Conservation (phyloP, 2,329 filamentous ascomycete species). For the Trichoderma sp. region DNA sequence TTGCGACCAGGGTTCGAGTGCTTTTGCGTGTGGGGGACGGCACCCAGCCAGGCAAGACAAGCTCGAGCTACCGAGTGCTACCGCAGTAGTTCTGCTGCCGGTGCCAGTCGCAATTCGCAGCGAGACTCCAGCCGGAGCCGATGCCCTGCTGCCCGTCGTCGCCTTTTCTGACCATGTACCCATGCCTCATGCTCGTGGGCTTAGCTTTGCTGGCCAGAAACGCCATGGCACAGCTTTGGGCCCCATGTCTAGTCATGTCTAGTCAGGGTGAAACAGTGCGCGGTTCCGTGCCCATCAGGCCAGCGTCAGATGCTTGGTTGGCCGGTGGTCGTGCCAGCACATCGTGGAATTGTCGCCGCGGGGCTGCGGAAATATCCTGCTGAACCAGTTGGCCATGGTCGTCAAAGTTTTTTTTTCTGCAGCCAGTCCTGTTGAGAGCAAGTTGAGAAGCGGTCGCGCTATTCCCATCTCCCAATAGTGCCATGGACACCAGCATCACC, state of each 20-base stretch:
- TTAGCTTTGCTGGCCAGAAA: not conserved
- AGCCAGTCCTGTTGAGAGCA: not conserved
- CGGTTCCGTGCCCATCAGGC: constrained; percentile 7
- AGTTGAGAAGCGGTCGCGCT: not conserved
- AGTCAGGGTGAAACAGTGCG: constrained; percentile 14
- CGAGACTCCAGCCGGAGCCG: not conserved
- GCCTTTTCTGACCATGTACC: not conserved
- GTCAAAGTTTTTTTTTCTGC: not conserved
- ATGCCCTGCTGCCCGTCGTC: constrained; percentile 1
- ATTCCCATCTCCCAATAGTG: not conserved
- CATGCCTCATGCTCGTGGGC: not conserved
- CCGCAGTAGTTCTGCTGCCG: not conserved
- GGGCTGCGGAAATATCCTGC: not conserved
- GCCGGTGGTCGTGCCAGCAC: constrained; percentile 11
- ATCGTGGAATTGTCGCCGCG: not conserved
- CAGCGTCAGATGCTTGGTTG: constrained; percentile 14
- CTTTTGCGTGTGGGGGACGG: constrained; percentile 15
- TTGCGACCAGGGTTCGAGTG: constrained; percentile 3
- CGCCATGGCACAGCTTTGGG: not conserved
- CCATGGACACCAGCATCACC: too few species aligned
- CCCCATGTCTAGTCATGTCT: too few species aligned
- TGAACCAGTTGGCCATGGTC: not conserved
- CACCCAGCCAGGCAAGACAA: not conserved
- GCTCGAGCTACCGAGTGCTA: constrained; percentile 8
- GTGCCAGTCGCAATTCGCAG: not conserved